Conservation (phyloP, 192 early-diverging fungal genomes). For the Dissophora globulifera region DNA sequence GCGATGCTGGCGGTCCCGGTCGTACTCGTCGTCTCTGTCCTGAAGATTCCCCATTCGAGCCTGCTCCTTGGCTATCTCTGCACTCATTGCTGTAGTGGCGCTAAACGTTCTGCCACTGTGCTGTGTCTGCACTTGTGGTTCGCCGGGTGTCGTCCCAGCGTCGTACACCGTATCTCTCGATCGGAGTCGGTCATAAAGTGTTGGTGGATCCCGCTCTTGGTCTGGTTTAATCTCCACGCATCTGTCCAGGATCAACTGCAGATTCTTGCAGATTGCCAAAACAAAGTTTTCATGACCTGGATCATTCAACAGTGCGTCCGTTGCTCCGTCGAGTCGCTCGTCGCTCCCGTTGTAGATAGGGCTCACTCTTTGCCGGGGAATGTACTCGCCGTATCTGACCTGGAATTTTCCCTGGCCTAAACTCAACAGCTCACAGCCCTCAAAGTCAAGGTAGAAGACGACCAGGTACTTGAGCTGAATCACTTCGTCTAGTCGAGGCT, state of each 20-base stretch:
- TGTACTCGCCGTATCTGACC: conserved; percentile 57
- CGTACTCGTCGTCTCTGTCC: conserved; percentile 3
- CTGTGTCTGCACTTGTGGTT: not conserved
- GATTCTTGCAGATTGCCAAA: conserved; percentile 30
- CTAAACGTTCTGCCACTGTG: conserved; percentile 16
- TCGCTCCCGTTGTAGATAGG: conserved; percentile 3
- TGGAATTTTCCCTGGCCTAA: conserved; percentile 41
- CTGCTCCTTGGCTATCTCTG: conserved; percentile 4
- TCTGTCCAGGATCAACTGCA: conserved; percentile 45
- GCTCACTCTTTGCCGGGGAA: conserved; percentile 36
- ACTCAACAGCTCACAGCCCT: conserved; percentile 53
- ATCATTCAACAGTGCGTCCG: conserved; percentile 24
- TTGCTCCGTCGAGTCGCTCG: not conserved
- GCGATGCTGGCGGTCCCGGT: not conserved
- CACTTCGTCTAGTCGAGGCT: conserved; percentile 56
- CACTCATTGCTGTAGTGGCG: conserved; percentile 8
- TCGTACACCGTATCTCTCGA: not conserved
- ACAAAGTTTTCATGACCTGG: conserved; percentile 51
- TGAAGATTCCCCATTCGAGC: no score
- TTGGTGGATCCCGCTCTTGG: conserved; percentile 30
- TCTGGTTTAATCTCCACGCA: conserved; percentile 47
- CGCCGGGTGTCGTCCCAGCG: not conserved
- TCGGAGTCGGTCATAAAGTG: conserved; percentile 24
- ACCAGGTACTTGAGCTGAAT: conserved; percentile 61
- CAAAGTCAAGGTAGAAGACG: conserved; percentile 62